Percentiles rank a stretch among this genome's conserved stretches.
Conservation (phyloP, 495 filamentous ascomycete genomes). For the Annulohypoxylon nitens region DNA sequence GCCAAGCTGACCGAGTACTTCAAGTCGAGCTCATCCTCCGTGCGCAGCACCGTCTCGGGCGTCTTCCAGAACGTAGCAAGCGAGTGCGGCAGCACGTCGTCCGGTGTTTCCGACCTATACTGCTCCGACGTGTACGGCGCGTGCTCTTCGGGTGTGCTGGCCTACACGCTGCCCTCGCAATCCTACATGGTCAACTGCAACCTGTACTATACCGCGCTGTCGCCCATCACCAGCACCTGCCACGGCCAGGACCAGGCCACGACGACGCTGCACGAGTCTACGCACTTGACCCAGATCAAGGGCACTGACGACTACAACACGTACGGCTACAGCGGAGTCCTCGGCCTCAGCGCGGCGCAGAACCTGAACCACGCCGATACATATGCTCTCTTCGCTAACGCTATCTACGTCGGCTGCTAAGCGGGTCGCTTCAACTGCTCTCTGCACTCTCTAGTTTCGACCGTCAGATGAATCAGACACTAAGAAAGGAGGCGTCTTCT, state of each 20-base stretch:
- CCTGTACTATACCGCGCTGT: conserved; percentile 64
- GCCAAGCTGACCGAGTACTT: conserved; percentile 72
- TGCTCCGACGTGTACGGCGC: conserved; percentile 66
- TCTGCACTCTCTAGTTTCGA: not conserved
- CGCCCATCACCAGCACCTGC: conserved; percentile 35
- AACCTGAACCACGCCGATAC: conserved; percentile 73
- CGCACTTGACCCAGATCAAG: conserved; percentile 69
- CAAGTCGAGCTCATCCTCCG: conserved; percentile 64
- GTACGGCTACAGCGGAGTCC: conserved; percentile 69
- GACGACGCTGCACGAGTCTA: conserved; percentile 73
- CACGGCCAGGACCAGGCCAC: conserved; percentile 65
- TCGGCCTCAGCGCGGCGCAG: conserved; percentile 55
- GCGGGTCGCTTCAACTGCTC: conserved; percentile 13
- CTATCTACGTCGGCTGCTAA: conserved; percentile 51
- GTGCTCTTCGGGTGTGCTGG: conserved; percentile 67
- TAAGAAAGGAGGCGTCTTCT: not conserved
- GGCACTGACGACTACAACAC: conserved; percentile 68
- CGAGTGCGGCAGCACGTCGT: conserved; percentile 61
- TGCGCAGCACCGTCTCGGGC: conserved; percentile 63
- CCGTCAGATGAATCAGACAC: not conserved
- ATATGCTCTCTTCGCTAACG: conserved; percentile 72
- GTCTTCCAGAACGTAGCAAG: conserved; percentile 65
- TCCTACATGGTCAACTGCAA: conserved; percentile 70
- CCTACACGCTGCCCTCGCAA: conserved; percentile 67
- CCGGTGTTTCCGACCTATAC: conserved; percentile 64